Conservation (phyloP, 108 stramenopile genomes). For the Ochromonas danica region DNA sequence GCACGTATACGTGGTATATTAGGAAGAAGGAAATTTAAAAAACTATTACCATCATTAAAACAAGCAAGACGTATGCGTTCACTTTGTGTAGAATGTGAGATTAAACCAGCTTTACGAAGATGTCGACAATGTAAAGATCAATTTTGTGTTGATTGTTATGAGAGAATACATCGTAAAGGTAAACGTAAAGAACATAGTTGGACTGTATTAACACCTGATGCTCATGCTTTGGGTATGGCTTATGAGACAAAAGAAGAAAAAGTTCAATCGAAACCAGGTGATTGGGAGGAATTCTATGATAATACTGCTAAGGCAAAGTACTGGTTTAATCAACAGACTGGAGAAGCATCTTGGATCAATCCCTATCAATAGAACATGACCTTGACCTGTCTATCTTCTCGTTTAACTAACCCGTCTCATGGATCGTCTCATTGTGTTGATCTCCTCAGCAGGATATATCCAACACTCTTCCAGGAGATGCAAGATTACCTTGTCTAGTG, state of each 20-base stretch:
- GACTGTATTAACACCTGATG: not conserved
- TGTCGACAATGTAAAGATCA: not conserved
- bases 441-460: too few relatives aligned
- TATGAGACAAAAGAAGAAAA: not conserved
- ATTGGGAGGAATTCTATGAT: constrained; percentile 30
- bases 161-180: not conserved
- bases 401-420: too few relatives aligned
- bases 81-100: constrained; percentile 7
- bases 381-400: not conserved
- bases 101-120: not conserved
- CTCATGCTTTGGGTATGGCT: not conserved
- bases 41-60: not conserved
- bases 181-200: not conserved
- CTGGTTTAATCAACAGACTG: constrained; percentile 8
- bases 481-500: too few relatives aligned
- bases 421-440: too few relatives aligned
- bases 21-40: not conserved
- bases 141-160: constrained; percentile 2
- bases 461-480: too few relatives aligned
- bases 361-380: not conserved
- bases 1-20: not conserved
- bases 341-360: constrained; percentile 11
- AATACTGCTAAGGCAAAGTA: not conserved
- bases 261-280: not conserved
- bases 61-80: not conserved